Conservation (phyloP, 148 eudicot genomes). For the Rhododendron henanense region DNA sequence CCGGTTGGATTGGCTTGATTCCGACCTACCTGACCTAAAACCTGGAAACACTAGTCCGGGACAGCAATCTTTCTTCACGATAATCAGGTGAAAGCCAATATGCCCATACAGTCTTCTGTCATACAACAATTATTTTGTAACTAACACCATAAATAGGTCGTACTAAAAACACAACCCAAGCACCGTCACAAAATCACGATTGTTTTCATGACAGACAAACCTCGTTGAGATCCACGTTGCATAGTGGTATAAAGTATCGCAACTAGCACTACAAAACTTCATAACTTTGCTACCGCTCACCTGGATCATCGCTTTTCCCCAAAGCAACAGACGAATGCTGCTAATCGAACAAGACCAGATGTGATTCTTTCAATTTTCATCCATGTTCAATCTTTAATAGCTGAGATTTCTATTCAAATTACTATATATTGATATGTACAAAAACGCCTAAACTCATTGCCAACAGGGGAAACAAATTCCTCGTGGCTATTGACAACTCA, state of each 20-base stretch:
- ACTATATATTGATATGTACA: constrained; percentile 10
- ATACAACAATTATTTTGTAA: background rate
- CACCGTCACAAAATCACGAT: background rate
- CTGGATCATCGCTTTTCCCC: background rate
- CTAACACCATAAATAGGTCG: background rate
- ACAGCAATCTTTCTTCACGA: background rate
- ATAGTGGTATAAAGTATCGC: background rate
- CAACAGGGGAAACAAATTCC: background rate
- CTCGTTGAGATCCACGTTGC: background rate
- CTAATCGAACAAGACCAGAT: background rate
- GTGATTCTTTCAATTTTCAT: background rate
- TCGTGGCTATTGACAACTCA: constrained; percentile 5
- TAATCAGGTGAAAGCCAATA: background rate
- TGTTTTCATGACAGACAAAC: background rate
- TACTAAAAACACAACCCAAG: background rate
- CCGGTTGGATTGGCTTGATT: too few relatives aligned
- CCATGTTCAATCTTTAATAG: background rate
- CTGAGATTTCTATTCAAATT: constrained; percentile 5
- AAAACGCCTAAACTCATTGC: constrained; percentile 6
- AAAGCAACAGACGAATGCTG: background rate
- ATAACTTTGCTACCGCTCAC: background rate
- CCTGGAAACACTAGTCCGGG: background rate
- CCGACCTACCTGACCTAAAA: too few relatives aligned
- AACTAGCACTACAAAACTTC: background rate
- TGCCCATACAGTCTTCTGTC: too few relatives aligned